phyloP scores from a whole-genome alignment of 805 yeast genomes.

The Blastobotrys americana region DNA sequence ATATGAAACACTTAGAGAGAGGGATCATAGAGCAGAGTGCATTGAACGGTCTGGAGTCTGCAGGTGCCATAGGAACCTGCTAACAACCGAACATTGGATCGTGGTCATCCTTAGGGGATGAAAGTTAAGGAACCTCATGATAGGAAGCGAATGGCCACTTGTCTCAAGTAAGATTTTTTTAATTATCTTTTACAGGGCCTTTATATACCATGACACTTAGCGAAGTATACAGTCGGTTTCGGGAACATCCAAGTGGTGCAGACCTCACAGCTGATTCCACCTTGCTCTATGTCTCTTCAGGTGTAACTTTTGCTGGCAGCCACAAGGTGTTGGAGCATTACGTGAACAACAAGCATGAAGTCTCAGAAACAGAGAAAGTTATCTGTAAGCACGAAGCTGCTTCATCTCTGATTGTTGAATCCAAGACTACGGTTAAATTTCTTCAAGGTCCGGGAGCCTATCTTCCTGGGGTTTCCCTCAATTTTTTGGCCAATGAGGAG shows the following conservation, averaged over 20 bases:
- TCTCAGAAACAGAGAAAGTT: constrained; percentile 13
- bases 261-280: constrained; percentile 7
- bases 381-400: constrained; percentile 14
- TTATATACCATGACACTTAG: too few relatives aligned
- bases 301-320: constrained; percentile 13
- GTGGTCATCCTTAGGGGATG: too few relatives aligned
- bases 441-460: constrained; percentile 23
- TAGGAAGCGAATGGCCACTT: too few relatives aligned
- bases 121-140: too few relatives aligned
- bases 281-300: constrained; percentile 20
- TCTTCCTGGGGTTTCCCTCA: constrained; percentile 22
- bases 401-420: constrained; percentile 20
- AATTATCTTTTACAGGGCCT: too few relatives aligned
- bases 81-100: too few relatives aligned
- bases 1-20: too few relatives aligned
- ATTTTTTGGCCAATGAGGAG: constrained; percentile 23
- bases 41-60: too few relatives aligned
- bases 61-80: too few relatives aligned
- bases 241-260: constrained; percentile 9
- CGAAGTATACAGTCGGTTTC: constrained; percentile 12
- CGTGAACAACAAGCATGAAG: constrained; percentile 13
- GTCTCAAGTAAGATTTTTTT: too few relatives aligned
- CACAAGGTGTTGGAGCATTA: constrained; percentile 18
- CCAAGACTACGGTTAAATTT: constrained; percentile 21
- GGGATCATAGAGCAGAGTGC: too few relatives aligned